Evolutionary conservation across 306 rosid genomes (phyloP).

Genomic region (Prunus padus): DNA sequence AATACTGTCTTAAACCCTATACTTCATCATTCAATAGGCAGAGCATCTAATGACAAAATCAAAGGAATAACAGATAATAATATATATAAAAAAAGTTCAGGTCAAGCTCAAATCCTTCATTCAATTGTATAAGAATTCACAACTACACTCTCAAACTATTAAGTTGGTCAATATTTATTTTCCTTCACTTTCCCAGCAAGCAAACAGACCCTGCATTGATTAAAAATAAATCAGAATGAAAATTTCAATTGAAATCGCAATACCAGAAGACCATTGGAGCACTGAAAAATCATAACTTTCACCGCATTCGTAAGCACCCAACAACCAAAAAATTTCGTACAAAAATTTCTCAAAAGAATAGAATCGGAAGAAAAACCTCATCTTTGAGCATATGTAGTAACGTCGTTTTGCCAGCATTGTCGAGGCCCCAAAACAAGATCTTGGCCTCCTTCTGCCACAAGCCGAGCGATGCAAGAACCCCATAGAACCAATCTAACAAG

Average conservation of each 20-base stretch:
- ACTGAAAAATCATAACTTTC: background rate
- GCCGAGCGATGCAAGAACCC: conserved; percentile 84
- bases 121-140: background rate
- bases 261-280: background rate
- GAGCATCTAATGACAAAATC: no score
- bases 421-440: conserved; percentile 88
- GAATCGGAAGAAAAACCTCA: conserved; percentile 46
- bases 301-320: background rate
- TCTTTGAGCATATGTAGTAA: conserved; percentile 93
- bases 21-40: background rate
- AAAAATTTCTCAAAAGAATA: background rate
- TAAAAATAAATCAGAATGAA: background rate
- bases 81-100: background rate
- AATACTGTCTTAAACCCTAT: conserved; percentile 2
- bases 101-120: background rate
- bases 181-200: conserved; percentile 9
- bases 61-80: background rate
- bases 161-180: background rate
- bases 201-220: conserved; percentile 5
- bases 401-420: conserved; percentile 89
- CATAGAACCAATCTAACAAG: conserved; percentile 82
- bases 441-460: conserved; percentile 94
- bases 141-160: background rate
- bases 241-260: background rate
- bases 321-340: background rate